phyloP scores from a whole-genome alignment of 495 filamentous ascomycete genomes.

The Penicillium cosmopolitanum region DNA sequence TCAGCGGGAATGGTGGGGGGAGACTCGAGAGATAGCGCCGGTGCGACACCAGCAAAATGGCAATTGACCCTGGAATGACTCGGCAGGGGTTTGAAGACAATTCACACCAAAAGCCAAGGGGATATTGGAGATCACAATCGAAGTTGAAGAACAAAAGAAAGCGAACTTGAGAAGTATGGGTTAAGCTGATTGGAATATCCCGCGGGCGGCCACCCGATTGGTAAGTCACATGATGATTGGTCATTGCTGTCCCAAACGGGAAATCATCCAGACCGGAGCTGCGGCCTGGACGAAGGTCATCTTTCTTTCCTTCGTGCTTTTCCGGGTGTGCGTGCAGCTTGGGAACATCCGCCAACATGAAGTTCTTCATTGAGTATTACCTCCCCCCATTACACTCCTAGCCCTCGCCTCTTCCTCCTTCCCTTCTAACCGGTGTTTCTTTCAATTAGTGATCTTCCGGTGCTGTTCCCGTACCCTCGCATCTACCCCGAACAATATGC shows the following conservation, averaged over 20 bases:
- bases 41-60: conserved; percentile 10
- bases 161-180: too few relatives aligned
- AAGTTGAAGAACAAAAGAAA: conserved; percentile 10
- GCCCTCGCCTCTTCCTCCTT: conserved; percentile 1
- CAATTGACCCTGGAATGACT: not conserved
- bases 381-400: not conserved
- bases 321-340: conserved; percentile 21
- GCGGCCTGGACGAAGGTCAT: not conserved
- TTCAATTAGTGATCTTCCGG: conserved; percentile 73
- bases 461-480: conserved; percentile 95
- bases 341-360: conserved; percentile 66
- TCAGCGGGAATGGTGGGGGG: conserved; percentile 36
- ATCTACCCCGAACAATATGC: conserved; percentile 99
- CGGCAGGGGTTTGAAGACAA: not conserved
- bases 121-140: conserved; percentile 14
- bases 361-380: conserved; percentile 88
- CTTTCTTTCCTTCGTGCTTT: conserved; percentile 17
- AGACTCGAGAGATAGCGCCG: conserved; percentile 14
- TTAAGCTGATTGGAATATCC: not conserved
- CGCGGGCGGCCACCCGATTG: conserved; percentile 38
- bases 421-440: not conserved
- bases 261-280: conserved; percentile 20
- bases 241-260: conserved; percentile 41
- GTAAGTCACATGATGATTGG: conserved; percentile 31
- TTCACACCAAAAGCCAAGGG: not conserved